A percentile compares a stretch with the other conserved stretches of the same genome.
phyloP scores from a whole-genome alignment of 192 early-diverging fungal genomes.

The Mortierella hygrophila region DNA sequence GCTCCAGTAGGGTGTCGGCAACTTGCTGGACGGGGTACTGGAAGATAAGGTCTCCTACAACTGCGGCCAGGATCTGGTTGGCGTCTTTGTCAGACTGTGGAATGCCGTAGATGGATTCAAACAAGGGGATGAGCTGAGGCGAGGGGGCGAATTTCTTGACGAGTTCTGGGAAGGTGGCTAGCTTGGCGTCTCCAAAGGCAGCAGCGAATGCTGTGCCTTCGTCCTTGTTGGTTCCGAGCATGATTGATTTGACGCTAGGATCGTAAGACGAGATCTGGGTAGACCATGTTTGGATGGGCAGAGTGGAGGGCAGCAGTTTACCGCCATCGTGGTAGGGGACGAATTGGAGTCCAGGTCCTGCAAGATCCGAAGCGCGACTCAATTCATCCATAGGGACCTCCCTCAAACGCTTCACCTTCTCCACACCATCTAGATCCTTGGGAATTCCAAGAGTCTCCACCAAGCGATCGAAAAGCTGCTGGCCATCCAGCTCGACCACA shows the following conservation, averaged over 20 bases:
- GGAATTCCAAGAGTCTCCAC: slow-evolving; percentile 22
- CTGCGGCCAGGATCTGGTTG: neutral
- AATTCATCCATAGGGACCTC: slow-evolving; percentile 18
- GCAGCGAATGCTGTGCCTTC: slow-evolving; percentile 22
- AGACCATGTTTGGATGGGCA: slow-evolving; percentile 10
- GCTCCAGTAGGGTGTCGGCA: neutral
- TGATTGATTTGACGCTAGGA: slow-evolving; percentile 23
- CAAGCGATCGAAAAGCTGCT: slow-evolving; percentile 21
- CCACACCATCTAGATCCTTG: slow-evolving; percentile 8
- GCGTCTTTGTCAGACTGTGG: slow-evolving; percentile 21
- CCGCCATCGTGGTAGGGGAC: slow-evolving; percentile 17
- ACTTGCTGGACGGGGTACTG: neutral
- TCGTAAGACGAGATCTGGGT: slow-evolving; percentile 19
- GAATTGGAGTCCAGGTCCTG: neutral
- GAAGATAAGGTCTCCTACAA: slow-evolving; percentile 14
- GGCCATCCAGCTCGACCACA: slow-evolving; percentile 8
- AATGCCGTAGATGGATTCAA: slow-evolving; percentile 17
- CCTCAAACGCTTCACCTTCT: slow-evolving; percentile 27
- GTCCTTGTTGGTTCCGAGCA: slow-evolving; percentile 43
- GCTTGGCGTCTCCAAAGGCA: neutral
- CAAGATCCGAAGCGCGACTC: neutral
- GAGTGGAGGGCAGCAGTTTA: slow-evolving; percentile 12
- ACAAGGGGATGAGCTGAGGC: slow-evolving; percentile 2
- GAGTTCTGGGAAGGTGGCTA: slow-evolving; percentile 6
- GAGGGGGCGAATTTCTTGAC: slow-evolving; percentile 8